Conservation (phyloP, 805 yeast species). For the Nakazawaea wyomingensis region DNA sequence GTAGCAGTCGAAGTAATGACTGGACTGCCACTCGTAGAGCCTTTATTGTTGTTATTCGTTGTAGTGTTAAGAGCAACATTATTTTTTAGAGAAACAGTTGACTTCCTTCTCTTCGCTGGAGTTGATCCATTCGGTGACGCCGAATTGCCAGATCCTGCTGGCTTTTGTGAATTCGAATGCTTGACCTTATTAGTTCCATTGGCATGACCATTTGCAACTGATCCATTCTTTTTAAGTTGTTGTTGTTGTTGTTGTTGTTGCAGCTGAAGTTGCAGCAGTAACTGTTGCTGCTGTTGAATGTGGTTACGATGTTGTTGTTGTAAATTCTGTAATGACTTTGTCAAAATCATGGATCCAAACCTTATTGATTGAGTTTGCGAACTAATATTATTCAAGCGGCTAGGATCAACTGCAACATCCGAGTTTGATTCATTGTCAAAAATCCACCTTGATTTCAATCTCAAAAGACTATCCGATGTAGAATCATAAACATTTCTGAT, state of each 20-base stretch:
- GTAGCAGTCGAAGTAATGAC: background rate
- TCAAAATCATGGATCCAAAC: slow-evolving; percentile 85
- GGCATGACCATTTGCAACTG: background rate
- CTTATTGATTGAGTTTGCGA: slow-evolving; percentile 85
- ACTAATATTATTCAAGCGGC: slow-evolving; percentile 74
- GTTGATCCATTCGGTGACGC: background rate
- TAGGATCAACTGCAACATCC: slow-evolving; percentile 49
- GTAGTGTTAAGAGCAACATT: background rate
- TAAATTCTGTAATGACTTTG: slow-evolving; percentile 61
- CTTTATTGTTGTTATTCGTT: slow-evolving; percentile 5
- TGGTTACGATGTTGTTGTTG: slow-evolving; percentile 28
- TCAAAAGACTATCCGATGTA: slow-evolving; percentile 25
- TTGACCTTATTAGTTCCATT: slow-evolving; percentile 7
- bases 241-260: slow-evolving; percentile 23
- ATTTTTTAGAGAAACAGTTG: background rate
- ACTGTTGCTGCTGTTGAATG: slow-evolving; percentile 24
- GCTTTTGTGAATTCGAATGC: slow-evolving; percentile 1
- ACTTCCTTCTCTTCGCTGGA: slow-evolving; percentile 2
- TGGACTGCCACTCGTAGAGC: background rate
- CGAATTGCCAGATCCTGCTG: slow-evolving; percentile 12
- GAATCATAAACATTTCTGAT: slow-evolving; percentile 28
- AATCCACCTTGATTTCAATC: slow-evolving; percentile 45
- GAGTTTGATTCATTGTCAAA: slow-evolving; percentile 44
- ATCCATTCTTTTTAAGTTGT: slow-evolving; percentile 15
- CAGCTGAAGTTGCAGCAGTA: slow-evolving; percentile 26